Conservation (phyloP, 345 rosid genomes). For the Kernera saxatilis region DNA sequence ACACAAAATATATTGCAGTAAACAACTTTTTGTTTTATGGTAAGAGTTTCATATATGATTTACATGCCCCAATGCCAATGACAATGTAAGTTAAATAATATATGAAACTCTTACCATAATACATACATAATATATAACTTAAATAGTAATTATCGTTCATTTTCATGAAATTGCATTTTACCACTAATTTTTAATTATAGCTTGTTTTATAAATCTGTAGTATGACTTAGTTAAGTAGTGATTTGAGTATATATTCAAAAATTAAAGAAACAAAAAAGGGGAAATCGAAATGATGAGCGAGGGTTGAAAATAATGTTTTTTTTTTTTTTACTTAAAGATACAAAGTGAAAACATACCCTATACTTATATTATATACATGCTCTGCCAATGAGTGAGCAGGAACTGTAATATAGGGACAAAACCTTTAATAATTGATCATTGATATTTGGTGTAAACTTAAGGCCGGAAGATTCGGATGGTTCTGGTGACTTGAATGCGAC, state of each 20-base stretch:
- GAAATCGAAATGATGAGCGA: not conserved
- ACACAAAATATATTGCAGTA: too few species aligned
- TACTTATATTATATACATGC: slow-evolving; percentile 2
- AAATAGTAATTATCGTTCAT: too few species aligned
- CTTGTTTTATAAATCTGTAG: too few species aligned
- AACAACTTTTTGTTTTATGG: too few species aligned
- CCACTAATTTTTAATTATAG: too few species aligned
- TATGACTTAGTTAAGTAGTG: too few species aligned
- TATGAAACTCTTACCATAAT: too few species aligned
- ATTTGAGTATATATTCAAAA: not conserved
- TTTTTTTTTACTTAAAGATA: not conserved
- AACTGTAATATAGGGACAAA: not conserved
- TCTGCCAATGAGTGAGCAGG: not conserved
- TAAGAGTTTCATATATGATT: too few species aligned
- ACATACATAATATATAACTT: too few species aligned
- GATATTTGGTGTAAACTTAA: not conserved
- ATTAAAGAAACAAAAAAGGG: not conserved
- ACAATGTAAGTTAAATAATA: too few species aligned
- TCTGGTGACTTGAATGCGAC: slow-evolving; percentile 65
- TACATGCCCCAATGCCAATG: too few species aligned
- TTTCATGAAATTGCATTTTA: too few species aligned
- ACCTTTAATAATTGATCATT: not conserved
- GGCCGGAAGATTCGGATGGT: slow-evolving; percentile 77
- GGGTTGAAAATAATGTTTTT: not conserved
- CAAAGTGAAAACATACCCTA: not conserved